Base-by-base conservation (phyloP, 345 rosid genomes). In the Citrus medica region DNA sequence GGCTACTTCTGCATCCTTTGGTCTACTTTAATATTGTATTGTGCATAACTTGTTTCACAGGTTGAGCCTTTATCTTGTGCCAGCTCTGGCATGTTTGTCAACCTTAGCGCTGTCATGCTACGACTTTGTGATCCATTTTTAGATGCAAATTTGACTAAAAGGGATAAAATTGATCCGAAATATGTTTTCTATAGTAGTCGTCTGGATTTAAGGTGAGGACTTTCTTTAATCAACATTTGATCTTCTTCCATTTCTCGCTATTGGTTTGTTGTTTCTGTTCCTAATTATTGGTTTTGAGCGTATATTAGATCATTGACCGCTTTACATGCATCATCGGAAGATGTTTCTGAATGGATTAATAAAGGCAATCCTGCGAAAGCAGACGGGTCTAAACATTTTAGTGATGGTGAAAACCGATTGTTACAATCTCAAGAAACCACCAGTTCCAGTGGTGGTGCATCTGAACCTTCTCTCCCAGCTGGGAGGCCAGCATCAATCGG, bases 61-160 rank as follows among this genome's bases (percentile, higher is more conserved):
- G 98, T 94, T 84, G 99, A 96, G 83, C 94, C 90, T 73, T 72
- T 94, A 68, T 90, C 97, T 76, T 90, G 98, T 88, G 98, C 99
- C 21, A 94, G 98, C 82, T 92, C 98, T 25, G 99, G 99, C 84
- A 96, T 94, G 99, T 96, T 94, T 89, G 92, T 92, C 70, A 94
- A 92, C 83, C 98, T 94, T 82, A 90, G 99, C 40, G 98, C 98
- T 77, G 94, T 94, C 46, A 92, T 94, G 98, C 99, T 96, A 72
- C 92, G 82, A 19, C 94, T 92, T 56, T 92, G 97, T 32, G 98
- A 96, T 76, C 99, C 98, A 40, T 96, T 96, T 84, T 83, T 96
- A 78, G 99, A 94, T 82, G 85, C 88, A 51, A 89, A 86, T 84
- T 88, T 92, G 73, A 85, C 92, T 7, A 96, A 90, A 84, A 87